These are phyloP conservation scores for Oryza glaberrima DNA, from an alignment of 176 grass and related monocot genomes.

Conservation along the genomic window DNA sequence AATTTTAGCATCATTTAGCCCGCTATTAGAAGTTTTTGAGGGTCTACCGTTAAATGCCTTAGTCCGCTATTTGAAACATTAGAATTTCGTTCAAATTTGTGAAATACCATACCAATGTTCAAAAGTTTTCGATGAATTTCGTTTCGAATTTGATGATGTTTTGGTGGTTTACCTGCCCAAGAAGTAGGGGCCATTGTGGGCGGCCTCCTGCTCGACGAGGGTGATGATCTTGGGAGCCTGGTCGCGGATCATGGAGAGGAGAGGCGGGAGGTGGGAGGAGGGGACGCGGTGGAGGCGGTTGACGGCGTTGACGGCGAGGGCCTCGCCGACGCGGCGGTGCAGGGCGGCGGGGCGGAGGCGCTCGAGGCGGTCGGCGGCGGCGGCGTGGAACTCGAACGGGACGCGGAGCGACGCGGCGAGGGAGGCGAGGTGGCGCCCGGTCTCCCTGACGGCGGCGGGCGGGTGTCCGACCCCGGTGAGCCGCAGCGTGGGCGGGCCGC, in stretches of 20 bases:
- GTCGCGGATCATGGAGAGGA: constrained; percentile 63
- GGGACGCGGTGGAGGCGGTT: constrained; percentile 76
- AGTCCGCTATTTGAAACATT: no score
- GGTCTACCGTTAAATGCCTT: no score
- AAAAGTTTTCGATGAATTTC: not conserved
- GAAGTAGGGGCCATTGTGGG: constrained; percentile 77
- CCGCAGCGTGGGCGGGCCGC: constrained; percentile 68
- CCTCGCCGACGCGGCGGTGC: constrained; percentile 70
- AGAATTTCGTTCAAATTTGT: no score
- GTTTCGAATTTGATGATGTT: not conserved
- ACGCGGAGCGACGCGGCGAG: constrained; percentile 67
- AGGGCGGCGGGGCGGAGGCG: constrained; percentile 69
- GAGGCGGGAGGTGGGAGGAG: constrained; percentile 39
- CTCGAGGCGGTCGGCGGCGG: constrained; percentile 63
- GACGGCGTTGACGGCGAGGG: constrained; percentile 77
- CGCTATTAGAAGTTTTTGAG: no score
- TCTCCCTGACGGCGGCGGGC: constrained; percentile 62
- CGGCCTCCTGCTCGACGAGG: constrained; percentile 88
- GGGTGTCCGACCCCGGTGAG: constrained; percentile 84
- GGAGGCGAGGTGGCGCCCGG: constrained; percentile 62
- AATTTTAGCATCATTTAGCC: no score
- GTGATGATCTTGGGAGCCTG: constrained; percentile 80
- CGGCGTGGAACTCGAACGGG: constrained; percentile 79
- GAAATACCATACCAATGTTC: no score
- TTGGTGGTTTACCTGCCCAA: constrained; percentile 44